phyloP scores from a whole-genome alignment of 345 rosid genomes.

The Turritis glabra region DNA sequence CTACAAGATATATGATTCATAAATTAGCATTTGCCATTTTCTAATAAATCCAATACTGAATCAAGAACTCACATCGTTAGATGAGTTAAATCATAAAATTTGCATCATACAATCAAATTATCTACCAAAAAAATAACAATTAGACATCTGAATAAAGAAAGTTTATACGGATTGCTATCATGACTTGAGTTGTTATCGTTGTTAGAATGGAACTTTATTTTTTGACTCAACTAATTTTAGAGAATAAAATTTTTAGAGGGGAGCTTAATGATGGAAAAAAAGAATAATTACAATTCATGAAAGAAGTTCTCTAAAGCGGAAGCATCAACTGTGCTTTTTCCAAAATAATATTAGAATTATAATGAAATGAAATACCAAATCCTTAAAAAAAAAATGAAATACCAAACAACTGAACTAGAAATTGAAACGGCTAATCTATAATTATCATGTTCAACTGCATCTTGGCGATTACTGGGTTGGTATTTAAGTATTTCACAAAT shows the following conservation, averaged over 20 bases:
- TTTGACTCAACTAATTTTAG: not conserved
- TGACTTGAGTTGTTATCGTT: constrained; percentile 17
- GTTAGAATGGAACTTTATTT: not conserved
- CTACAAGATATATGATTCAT: not conserved
- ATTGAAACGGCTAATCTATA: not conserved
- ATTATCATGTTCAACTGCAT: not conserved
- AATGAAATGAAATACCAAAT: not conserved
- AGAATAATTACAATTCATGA: constrained; percentile 41
- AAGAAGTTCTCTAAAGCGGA: constrained; percentile 57
- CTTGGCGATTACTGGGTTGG: not conserved
- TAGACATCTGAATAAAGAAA: not conserved
- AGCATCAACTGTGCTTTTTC: constrained; percentile 39
- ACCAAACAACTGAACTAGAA: not conserved
- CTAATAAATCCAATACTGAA: not conserved
- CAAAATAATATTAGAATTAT: not conserved
- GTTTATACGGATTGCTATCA: constrained; percentile 13
- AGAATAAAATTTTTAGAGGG: not conserved
- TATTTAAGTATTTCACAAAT: not conserved
- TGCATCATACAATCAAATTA: not conserved
- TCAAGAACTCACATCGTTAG: not conserved
- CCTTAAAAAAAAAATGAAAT: not conserved
- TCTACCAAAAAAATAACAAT: not conserved
- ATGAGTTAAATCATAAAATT: constrained; percentile 11
- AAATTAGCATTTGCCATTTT: not conserved
- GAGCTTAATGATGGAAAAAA: constrained; percentile 28